Evolutionary conservation across 164 flowering plant species (phyloP), one percentile per base, ranked within the genome.

Genomic region (Magnolia sinica): DNA sequence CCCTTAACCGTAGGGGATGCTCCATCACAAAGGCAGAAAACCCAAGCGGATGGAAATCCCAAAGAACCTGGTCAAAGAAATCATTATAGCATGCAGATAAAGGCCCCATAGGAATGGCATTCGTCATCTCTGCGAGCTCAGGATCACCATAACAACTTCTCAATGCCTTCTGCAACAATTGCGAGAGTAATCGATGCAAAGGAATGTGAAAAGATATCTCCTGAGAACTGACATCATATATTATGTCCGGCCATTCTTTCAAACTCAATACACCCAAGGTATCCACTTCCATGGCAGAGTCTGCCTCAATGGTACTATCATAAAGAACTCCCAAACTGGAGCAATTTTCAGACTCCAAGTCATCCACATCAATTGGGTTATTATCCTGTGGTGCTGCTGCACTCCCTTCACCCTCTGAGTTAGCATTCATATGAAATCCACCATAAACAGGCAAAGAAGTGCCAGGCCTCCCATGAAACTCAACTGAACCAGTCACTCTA

Each of bases 11-110:
- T 31, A 96, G 77, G 72, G 96, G 96, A 85, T 96, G 95, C 81
- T 96, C 98, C 99, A 96, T 92, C 63, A 94, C 64, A 80, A 86
- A 89, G 59, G 90, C 91, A 71, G 99, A 93, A 84, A 94, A 94
- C 24, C 97, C 98, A 81, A 74, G 63, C 22, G 97, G 92, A 75
- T 93, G 95, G 82, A 89, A 92, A 23, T 10, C 18, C n/a, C 80
- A 81, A 23, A 96, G 83, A 58, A 92, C 64, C 31, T 81, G 82
- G 55, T 84, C 79, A 81, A 94, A 91, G 78, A 93, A 92, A 68
- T 88, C 88, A 49, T 64, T 78, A 72, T 45, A 20, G 50, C 23
- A 50, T 19, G 82, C 81, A 31, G 84, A 75, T 66, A 73, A 73
- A 50, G 82, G 72, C 79, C 67, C 73, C 50, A 68, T 66, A 80